These are phyloP conservation scores for Massospora cicadina DNA, from an alignment of 371 early-diverging fungal species.

Conservation along the genomic window DNA sequence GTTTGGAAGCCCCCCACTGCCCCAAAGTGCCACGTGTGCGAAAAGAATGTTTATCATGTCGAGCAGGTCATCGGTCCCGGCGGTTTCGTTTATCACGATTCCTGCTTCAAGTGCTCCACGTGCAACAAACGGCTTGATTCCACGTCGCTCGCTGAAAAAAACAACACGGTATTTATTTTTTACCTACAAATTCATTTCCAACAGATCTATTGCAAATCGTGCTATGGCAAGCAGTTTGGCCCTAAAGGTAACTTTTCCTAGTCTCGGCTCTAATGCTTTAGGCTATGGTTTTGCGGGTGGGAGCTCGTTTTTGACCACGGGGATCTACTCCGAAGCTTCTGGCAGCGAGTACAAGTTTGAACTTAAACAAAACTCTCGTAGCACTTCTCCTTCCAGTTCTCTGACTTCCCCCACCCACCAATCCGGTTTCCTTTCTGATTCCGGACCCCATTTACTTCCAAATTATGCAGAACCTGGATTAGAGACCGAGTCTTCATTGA, in stretches of 20 bases:
- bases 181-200: not conserved
- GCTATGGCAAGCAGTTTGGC: slow-evolving; percentile 1
- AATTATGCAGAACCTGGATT: no score
- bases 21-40: not conserved
- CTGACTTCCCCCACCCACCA: not conserved
- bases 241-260: not conserved
- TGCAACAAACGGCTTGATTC: slow-evolving; percentile 2
- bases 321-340: not conserved
- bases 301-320: slow-evolving; percentile 5
- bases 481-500: no score
- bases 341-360: not conserved
- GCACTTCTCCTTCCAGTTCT: not conserved
- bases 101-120: slow-evolving; percentile 1
- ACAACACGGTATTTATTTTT: not conserved
- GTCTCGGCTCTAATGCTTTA: not conserved
- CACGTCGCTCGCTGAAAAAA: not conserved
- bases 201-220: slow-evolving; percentile 1
- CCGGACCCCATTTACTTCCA: no score
- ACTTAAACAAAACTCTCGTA: not conserved
- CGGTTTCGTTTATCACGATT: slow-evolving; percentile 2
- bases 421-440: not conserved
- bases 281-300: slow-evolving; percentile 5
- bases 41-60: slow-evolving; percentile 4
- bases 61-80: slow-evolving; percentile 6
- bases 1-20: not conserved